Conservation (phyloP, 768 basidiomycete genomes). For the button mushroom (Agaricus bisporus) region DNA sequence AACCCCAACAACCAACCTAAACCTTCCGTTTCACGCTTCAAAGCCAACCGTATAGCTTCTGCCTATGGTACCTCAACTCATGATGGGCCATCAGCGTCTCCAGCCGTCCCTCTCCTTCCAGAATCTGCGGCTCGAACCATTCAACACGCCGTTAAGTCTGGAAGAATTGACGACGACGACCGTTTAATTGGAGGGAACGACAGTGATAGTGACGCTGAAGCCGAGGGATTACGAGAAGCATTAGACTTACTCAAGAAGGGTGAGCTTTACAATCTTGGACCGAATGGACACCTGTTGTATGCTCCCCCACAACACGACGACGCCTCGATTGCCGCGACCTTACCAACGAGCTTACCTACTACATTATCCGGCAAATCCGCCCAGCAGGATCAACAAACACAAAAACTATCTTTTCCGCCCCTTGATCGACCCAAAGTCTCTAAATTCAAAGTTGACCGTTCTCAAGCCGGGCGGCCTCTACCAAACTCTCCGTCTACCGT, state of each 20-base stretch:
- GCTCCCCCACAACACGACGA: slow-evolving; percentile 15
- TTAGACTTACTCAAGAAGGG: slow-evolving; percentile 46
- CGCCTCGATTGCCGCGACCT: neutral
- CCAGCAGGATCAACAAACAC: neutral
- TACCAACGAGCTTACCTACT: too few species aligned
- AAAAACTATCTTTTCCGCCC: slow-evolving; percentile 17
- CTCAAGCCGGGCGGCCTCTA: slow-evolving; percentile 22
- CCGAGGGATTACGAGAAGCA: slow-evolving; percentile 41
- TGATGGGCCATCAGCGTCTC: slow-evolving; percentile 25
- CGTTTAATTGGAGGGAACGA: slow-evolving; percentile 47
- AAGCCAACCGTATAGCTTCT: slow-evolving; percentile 45
- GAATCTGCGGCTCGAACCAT: slow-evolving; percentile 40
- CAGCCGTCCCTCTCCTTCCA: slow-evolving; percentile 38
- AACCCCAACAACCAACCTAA: slow-evolving; percentile 34
- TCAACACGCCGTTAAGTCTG: slow-evolving; percentile 47
- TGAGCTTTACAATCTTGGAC: slow-evolving; percentile 48
- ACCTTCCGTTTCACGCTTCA: slow-evolving; percentile 59
- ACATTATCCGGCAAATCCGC: too few species aligned
- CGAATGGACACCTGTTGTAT: slow-evolving; percentile 31
- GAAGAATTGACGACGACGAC: slow-evolving; percentile 44
- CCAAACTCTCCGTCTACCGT: slow-evolving; percentile 7
- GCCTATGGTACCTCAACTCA: slow-evolving; percentile 38
- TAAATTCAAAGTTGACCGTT: slow-evolving; percentile 43
- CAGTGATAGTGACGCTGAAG: slow-evolving; percentile 53
- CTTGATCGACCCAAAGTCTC: slow-evolving; percentile 35